A percentile compares a stretch with the other conserved stretches of the same genome.
These are phyloP conservation scores for Cryphonectria japonica DNA, from an alignment of 2,329 filamentous ascomycete species.

Conservation along the genomic window DNA sequence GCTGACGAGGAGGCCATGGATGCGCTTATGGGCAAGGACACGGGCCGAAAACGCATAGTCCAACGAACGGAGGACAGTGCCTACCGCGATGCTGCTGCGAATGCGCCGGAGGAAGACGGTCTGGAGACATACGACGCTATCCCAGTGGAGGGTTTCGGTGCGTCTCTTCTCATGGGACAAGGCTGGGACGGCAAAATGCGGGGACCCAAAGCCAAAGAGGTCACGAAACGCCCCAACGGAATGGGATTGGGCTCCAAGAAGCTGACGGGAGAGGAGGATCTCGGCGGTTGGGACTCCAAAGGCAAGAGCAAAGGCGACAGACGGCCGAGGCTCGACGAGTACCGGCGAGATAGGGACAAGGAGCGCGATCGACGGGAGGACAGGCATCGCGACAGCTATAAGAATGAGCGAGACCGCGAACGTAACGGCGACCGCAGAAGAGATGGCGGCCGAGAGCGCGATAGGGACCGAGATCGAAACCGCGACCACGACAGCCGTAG, in stretches of 20 bases:
- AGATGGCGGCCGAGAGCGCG: constrained; percentile 28
- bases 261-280: constrained; percentile 70
- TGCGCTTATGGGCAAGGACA: constrained; percentile 64
- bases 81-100: constrained; percentile 70
- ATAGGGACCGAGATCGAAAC: constrained; percentile 20
- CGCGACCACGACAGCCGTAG: constrained; percentile 19
- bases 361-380: constrained; percentile 47
- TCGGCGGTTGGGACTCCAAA: constrained; percentile 80
- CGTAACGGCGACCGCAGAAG: constrained; percentile 42
- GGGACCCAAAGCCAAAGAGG: constrained; percentile 63
- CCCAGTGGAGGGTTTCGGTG: constrained; percentile 93
- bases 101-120: constrained; percentile 74
- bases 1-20: constrained; percentile 64
- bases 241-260: constrained; percentile 89
- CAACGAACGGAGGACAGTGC: constrained; percentile 65
- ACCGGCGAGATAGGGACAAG: constrained; percentile 50
- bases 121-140: constrained; percentile 86
- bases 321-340: constrained; percentile 54
- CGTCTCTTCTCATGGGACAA: constrained; percentile 88
- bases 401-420: constrained; percentile 50
- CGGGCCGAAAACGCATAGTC: constrained; percentile 57
- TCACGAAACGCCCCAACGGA: constrained; percentile 75
- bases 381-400: constrained; percentile 48
- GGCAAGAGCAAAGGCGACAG: constrained; percentile 47
- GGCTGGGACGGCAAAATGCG: constrained; percentile 80